Evolutionary conservation across 2,329 filamentous ascomycete genomes (phyloP), one percentile per base, ranked within the genome.

Genomic region (Trichoderma endophyticum): DNA sequence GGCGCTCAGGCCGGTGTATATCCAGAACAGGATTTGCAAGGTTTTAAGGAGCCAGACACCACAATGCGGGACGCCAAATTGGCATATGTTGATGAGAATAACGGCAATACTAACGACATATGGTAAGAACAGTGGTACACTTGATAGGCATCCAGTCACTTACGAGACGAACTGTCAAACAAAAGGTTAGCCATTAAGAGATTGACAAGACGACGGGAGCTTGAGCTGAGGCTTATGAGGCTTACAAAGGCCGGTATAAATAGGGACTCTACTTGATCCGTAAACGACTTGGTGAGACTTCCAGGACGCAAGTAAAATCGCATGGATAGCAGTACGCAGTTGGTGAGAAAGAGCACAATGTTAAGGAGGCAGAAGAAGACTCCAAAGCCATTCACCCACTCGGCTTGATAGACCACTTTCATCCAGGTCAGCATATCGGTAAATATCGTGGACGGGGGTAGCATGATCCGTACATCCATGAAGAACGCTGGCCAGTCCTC

Each of bases 231-330:
- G 18, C 7, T 18, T 9, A 43, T 43, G 9, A 57, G 26, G 26
- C 71, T 70, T 70, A 89, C 87, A 80, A 85, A 89, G 1, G 93
- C 88, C 0, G 92, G 92, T 18, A 93, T 89, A 78, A 95, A 96
- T 0, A 95, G 84, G 11, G 89, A 92, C 78, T 97, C 93, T 0
- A 91, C 90, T 14, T 93, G 92, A 81, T 95, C 93, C 7, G 89
- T 84, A 73, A 96, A 91, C 0, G 92, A 93, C 15, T 88, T 85
- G 72, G 86, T 86, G 78, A 95, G 93, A 9, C 90, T 93, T 21
- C 90, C 88, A 0, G 92, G 92, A 71, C 90, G 90, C 75, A 88
- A 85, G 76, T 87, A 87, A 79, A 97, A 96, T 24, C 93, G 88
- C 11, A 90, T 81, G 11, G 87, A 85, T 48, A 95, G 88, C 76